Evolutionary conservation across 106 monocot genomes (phyloP).

Genomic region (Xerophyta viscosa): DNA sequence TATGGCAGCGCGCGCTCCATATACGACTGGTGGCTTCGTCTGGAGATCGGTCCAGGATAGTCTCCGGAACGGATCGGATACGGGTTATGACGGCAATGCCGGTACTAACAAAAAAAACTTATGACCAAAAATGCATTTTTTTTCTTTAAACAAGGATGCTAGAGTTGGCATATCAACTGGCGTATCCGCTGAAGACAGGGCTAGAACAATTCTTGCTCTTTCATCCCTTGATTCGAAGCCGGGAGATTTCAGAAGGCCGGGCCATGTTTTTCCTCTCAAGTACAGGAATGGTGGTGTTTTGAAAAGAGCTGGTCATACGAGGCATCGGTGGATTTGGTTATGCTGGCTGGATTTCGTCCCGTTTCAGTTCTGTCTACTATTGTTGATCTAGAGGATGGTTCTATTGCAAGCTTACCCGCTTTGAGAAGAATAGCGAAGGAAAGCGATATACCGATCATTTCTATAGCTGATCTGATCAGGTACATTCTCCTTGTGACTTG

Average conservation of each 20-base stretch:
- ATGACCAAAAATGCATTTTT: too few relatives aligned
- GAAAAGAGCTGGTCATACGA: slow-evolving; percentile 75
- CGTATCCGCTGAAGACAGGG: slow-evolving; percentile 62
- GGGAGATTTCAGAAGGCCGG: slow-evolving; percentile 73
- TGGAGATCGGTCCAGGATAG: too few relatives aligned
- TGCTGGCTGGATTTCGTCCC: slow-evolving; percentile 47
- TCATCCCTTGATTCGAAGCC: slow-evolving; percentile 66
- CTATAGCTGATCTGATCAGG: slow-evolving; percentile 73
- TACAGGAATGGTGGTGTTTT: slow-evolving; percentile 71
- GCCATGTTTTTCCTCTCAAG: slow-evolving; percentile 77
- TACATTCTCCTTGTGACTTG: neutral
- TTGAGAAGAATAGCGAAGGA: slow-evolving; percentile 47
- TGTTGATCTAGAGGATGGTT: slow-evolving; percentile 60
- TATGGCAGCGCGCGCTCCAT: too few relatives aligned
- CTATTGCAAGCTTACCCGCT: slow-evolving; percentile 36
- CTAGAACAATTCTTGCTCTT: slow-evolving; percentile 55
- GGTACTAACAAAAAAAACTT: too few relatives aligned
- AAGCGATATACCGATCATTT: slow-evolving; percentile 43
- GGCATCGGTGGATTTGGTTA: slow-evolving; percentile 72
- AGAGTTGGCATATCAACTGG: slow-evolving; percentile 53
- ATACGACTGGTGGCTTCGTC: too few relatives aligned
- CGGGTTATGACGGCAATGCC: too few relatives aligned
- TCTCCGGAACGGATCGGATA: too few relatives aligned
- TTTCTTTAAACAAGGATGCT: slow-evolving; percentile 31
- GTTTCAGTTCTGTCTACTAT: slow-evolving; percentile 53